Base-by-base conservation (phyloP, 1,284 basidiomycete species). In the Peniophora sp. region DNA sequence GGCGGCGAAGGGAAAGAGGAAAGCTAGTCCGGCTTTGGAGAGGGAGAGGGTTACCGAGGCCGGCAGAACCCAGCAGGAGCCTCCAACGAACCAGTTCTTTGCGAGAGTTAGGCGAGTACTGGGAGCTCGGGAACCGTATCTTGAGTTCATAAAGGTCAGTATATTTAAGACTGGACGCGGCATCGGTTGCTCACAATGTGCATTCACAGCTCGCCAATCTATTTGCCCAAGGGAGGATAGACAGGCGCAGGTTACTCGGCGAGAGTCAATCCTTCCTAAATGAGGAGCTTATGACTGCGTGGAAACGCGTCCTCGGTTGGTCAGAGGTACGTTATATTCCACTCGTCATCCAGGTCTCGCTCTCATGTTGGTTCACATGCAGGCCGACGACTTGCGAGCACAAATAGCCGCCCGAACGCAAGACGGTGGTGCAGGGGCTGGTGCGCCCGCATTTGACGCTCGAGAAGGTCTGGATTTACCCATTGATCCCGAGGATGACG, bases 201-300 rank as follows among this genome's bases (percentile, higher is more conserved):
- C 5, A 32, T 32, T 5, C 12, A 12, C 12, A 32, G 27, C 27
- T 32, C 52, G 81, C 97, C 63, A 98, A 98, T 65, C 75, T 98
- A 1, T 99, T 96, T 66, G 90, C 92, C 2, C 92, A 97, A 64
- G 92, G 95, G 52, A 85, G 91, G 60, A 95, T 99, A 61, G 92
- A 97, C 61, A 83, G 85, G 16, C 80, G 85, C 44, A 82, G 86
- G 8, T 78, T 98, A 10, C 79, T 97, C 46, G 76, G 79, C 50
- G 82, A 88, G 59, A 75, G 76, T 43, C 69, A 76, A 17, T 75
- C 77, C 53, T 89, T 81, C 60, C 66, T 89, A 12, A 83, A 81
- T 0, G 81, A 86, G 14, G 93, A 96, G 51, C 72, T 98, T 25
- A 84, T 94, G 73, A 76, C 73, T 17, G 85, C 89, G 58, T 93